A percentile compares a stretch with the other conserved stretches of the same genome.
Evolutionary conservation across 2,329 filamentous ascomycete genomes (phyloP).

Genomic region (Epichloe baconii): DNA sequence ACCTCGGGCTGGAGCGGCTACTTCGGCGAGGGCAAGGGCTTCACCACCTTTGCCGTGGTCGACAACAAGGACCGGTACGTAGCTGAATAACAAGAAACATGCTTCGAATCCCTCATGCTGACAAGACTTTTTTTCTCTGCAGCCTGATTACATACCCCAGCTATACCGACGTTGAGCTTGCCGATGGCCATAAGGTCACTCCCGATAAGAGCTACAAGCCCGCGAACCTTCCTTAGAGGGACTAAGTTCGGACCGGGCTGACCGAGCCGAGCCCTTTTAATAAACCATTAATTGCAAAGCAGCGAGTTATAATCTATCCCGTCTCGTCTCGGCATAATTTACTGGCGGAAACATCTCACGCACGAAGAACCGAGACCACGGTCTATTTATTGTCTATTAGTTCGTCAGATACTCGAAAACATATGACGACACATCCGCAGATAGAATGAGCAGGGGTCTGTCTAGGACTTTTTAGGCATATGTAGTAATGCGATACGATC

Average conservation of each 20-base stretch:
- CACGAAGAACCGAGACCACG: too few relatives aligned
- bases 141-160: constrained; percentile 36
- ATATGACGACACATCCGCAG: too few relatives aligned
- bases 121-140: not conserved
- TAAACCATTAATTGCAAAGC: too few relatives aligned
- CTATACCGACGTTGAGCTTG: constrained; percentile 31
- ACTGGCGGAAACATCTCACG: too few relatives aligned
- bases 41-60: constrained; percentile 39
- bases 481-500: too few relatives aligned
- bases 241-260: too few relatives aligned
- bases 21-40: constrained; percentile 33
- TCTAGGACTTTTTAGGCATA: too few relatives aligned
- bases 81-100: not conserved
- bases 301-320: not conserved
- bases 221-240: constrained; percentile 19
- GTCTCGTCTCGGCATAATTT: not conserved
- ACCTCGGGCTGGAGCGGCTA: constrained; percentile 42
- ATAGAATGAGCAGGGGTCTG: too few relatives aligned
- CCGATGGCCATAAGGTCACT: constrained; percentile 24
- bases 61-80: constrained; percentile 21
- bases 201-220: constrained; percentile 16
- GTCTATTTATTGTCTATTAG: too few relatives aligned
- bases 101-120: not conserved
- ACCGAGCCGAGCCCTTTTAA: not conserved
- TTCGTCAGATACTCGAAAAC: too few relatives aligned